Evolutionary conservation across 208 protist genomes (phyloP), one percentile per base, ranked within the genome.

Genomic region (Trypanosoma cruzi): DNA sequence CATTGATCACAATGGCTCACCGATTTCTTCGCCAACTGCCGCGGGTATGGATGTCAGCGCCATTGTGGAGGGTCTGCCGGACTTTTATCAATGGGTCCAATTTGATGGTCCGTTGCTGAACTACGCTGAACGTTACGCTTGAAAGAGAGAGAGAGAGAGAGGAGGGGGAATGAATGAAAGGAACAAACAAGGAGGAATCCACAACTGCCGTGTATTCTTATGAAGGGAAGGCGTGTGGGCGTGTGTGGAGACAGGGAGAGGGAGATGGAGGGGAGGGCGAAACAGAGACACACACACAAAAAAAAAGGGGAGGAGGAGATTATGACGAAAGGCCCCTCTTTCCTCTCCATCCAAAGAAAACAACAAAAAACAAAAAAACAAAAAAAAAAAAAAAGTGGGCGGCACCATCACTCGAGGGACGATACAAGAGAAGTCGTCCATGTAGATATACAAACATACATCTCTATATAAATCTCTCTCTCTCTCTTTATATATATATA

Each of bases 41-140:
- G 55, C 36, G 3, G 50, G 37, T 31, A 55, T 37, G 0, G 57
- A 71, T 11, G 42, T 80, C 44, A 78, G 74, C 64, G 80, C 66
- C 26, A 60, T 76, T 11, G 54, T 64, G 4, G 76, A 75, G 2
- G 75, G 82, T 31, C 70, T 96, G 31, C 74, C 92, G 28, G 90
- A 96, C 60, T 96, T 93, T 79, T 96, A 96, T 75, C 90, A 93
- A 68, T 96, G 87, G 84, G 84, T 84, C 28, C 90, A 93, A 75
- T 91, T 92, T 72, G 90, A 96, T 71, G 73, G 62, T 20, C 60
- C 82, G 1, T 68, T 96, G 42, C 64, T 79, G 18, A 75, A 75
- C 24, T 85, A 92, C 53, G 87, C 87, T 13, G 72, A 82, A 34
- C 36, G 59, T 46, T 93, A 92, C 65, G 61, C 34, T 16, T 75